Percentiles rank a stretch among this genome's conserved stretches.
Conservation (phyloP, 2,329 filamentous ascomycete species). For the Xylariaceae sp. region DNA sequence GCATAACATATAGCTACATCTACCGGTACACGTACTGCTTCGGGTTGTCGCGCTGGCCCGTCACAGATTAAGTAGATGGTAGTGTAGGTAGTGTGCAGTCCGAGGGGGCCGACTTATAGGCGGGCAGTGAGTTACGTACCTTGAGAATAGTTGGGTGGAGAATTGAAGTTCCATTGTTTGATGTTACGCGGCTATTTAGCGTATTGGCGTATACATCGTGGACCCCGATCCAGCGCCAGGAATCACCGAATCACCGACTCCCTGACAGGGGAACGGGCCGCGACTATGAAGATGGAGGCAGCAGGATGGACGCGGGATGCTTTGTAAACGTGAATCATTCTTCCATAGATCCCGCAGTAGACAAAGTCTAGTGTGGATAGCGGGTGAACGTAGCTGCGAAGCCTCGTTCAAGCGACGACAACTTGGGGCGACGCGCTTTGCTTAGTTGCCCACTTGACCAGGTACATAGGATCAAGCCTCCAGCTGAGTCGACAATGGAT, state of each 20-base stretch:
- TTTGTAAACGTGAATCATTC: slow-evolving; percentile 7
- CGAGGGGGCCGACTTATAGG: neutral
- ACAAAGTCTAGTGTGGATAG: neutral
- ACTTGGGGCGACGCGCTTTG: too few relatives aligned
- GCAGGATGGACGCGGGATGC: slow-evolving; percentile 5
- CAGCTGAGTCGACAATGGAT: neutral
- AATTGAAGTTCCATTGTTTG: slow-evolving; percentile 6
- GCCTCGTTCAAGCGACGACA: neutral
- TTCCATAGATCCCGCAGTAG: slow-evolving; percentile 10
- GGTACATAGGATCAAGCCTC: too few relatives aligned
- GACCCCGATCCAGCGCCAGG: slow-evolving; percentile 10
- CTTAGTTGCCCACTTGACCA: too few relatives aligned
- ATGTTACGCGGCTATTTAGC: neutral
- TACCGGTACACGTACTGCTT: slow-evolving; percentile 9
- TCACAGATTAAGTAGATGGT: neutral
- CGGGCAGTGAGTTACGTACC: neutral
- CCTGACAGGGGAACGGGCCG: neutral
- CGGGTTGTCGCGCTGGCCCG: neutral
- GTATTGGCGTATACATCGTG: slow-evolving; percentile 12
- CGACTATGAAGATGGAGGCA: slow-evolving; percentile 2
- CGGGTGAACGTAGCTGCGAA: neutral
- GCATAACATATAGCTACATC: too few relatives aligned
- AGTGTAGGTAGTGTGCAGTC: too few relatives aligned
- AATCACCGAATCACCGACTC: neutral
- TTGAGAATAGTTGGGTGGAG: slow-evolving; percentile 9